Percentiles rank a stretch among this genome's conserved stretches.
Conservation (phyloP, 2,329 filamentous ascomycete genomes). For the Stachybotrys echinatus region DNA sequence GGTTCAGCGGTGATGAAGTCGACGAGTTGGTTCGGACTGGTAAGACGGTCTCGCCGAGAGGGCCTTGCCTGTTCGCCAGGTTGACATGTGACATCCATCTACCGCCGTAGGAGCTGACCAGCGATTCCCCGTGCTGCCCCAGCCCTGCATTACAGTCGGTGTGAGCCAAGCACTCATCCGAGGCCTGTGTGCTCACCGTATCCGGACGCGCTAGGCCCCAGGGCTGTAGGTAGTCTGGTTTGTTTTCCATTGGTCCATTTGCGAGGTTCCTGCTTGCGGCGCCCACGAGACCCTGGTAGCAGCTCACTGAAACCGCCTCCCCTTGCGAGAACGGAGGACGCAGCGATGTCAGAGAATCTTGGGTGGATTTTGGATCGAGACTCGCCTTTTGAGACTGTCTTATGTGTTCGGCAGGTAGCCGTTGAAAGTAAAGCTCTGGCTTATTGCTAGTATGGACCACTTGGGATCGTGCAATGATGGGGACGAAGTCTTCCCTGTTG, state of each 20-base stretch:
- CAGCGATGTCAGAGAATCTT: not conserved
- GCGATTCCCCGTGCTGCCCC: not conserved
- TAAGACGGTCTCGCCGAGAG: constrained; percentile 7
- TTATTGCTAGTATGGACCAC: not conserved
- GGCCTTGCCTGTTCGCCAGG: not conserved
- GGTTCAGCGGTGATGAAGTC: constrained; percentile 21
- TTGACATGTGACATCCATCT: not conserved
- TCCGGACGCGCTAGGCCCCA: not conserved
- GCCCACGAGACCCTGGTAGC: not conserved
- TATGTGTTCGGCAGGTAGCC: not conserved
- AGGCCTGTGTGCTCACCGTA: too few relatives aligned
- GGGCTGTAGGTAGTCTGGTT: not conserved
- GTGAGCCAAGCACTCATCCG: not conserved
- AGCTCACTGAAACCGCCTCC: not conserved
- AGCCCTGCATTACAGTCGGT: not conserved
- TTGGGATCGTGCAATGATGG: not conserved
- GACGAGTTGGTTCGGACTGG: constrained; percentile 28
- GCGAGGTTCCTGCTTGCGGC: not conserved
- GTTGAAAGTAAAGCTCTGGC: not conserved
- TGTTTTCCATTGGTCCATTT: not conserved
- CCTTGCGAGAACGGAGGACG: not conserved
- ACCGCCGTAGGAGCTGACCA: not conserved
- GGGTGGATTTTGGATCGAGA: not conserved
- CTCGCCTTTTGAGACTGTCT: not conserved
- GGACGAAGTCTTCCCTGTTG: not conserved